Conservation (phyloP, 176 grass and related monocot genomes). For the Metroxylon sagu region DNA sequence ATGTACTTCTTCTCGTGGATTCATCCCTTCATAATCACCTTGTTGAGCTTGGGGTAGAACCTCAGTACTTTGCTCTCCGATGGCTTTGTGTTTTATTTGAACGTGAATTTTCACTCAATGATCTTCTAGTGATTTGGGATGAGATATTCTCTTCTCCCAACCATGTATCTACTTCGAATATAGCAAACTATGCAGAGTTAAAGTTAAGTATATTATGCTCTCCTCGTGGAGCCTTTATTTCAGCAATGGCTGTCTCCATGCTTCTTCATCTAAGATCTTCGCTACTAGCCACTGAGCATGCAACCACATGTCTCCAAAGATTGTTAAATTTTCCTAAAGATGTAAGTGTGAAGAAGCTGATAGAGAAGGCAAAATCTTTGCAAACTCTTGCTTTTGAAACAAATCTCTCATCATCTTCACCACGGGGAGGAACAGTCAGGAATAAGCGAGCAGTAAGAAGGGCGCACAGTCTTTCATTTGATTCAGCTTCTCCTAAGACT, state of each 20-base stretch:
- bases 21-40: constrained; percentile 81
- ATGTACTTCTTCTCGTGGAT: constrained; percentile 67
- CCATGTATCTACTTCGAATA: constrained; percentile 29
- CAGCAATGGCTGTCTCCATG: constrained; percentile 80
- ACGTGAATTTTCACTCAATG: constrained; percentile 84
- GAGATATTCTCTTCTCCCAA: constrained; percentile 85
- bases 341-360: constrained; percentile 58
- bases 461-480: constrained; percentile 1
- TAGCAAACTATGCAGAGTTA: constrained; percentile 32
- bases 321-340: constrained; percentile 82
- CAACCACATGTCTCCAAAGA: constrained; percentile 73
- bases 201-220: constrained; percentile 70
- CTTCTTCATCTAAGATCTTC: constrained; percentile 85
- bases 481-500: background rate
- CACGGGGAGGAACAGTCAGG: constrained; percentile 31
- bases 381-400: constrained; percentile 63
- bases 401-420: constrained; percentile 49
- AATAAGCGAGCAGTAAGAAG: constrained; percentile 4
- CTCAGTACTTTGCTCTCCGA: constrained; percentile 82
- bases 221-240: constrained; percentile 77
- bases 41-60: constrained; percentile 81
- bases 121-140: constrained; percentile 86
- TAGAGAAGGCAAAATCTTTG: constrained; percentile 73
- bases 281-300: constrained; percentile 85
- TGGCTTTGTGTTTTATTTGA: constrained; percentile 94